These are phyloP conservation scores for Cordyceps cicadae DNA, from an alignment of 2,329 filamentous ascomycete genomes.

Conservation along the genomic window DNA sequence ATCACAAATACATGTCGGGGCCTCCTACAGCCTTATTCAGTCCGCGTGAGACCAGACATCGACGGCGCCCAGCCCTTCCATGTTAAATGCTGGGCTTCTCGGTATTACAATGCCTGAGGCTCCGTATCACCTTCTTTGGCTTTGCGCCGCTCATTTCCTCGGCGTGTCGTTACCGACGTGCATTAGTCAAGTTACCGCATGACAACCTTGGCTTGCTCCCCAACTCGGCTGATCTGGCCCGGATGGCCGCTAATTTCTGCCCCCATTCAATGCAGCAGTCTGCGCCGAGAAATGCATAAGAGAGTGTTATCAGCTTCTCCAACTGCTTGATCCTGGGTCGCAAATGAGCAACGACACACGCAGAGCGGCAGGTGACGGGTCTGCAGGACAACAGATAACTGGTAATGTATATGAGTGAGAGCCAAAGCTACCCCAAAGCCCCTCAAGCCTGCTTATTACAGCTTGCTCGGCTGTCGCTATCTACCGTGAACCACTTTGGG, in stretches of 20 bases:
- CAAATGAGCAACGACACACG: not conserved
- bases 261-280: not conserved
- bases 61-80: not conserved
- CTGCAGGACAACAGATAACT: no score
- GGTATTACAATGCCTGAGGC: not conserved
- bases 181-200: not conserved
- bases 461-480: not conserved
- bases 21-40: not conserved
- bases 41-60: not conserved
- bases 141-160: not conserved
- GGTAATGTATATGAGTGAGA: no score
- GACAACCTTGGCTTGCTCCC: not conserved
- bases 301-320: not conserved
- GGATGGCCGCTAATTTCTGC: not conserved
- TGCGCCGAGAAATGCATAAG: not conserved
- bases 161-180: not conserved
- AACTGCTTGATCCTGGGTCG: not conserved
- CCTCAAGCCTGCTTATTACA: not conserved
- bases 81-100: not conserved
- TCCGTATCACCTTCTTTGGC: no score
- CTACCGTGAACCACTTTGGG: not conserved
- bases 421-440: not conserved
- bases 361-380: not conserved
- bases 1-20: no score
- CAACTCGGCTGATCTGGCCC: slow-evolving; percentile 1